Conservation (phyloP, 768 basidiomycete species). For the Phlebiopsis flavidoalba region DNA sequence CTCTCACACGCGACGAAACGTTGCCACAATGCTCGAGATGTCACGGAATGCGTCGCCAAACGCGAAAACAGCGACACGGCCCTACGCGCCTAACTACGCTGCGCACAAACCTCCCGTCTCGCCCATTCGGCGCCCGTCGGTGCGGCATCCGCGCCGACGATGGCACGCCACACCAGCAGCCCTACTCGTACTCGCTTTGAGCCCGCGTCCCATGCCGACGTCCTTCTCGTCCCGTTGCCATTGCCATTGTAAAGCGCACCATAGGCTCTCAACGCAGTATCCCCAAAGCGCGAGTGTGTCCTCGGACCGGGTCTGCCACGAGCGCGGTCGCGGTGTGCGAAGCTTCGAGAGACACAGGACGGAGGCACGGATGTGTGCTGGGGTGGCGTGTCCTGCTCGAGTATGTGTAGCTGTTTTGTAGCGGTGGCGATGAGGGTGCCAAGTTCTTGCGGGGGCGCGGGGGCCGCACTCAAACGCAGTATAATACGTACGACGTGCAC, state of each 20-base stretch:
- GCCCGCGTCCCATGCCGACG: constrained; percentile 43
- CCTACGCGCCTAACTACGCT: not conserved
- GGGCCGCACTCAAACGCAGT: not conserved
- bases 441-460: not conserved
- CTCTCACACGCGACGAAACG: too few relatives aligned
- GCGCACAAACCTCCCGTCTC: constrained; percentile 32
- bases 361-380: not conserved
- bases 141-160: constrained; percentile 32
- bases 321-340: constrained; percentile 3
- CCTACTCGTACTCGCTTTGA: constrained; percentile 45
- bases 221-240: constrained; percentile 32
- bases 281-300: constrained; percentile 42
- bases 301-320: constrained; percentile 26
- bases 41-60: too few relatives aligned
- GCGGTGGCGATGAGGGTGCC: not conserved
- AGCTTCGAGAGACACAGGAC: not conserved
- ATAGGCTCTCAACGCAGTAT: constrained; percentile 46
- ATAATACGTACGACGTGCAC: not conserved
- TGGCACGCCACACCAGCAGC: constrained; percentile 51
- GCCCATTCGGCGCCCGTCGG: constrained; percentile 55
- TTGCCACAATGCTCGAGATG: too few relatives aligned
- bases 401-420: not conserved
- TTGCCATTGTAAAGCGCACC: constrained; percentile 49
- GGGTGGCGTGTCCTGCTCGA: not conserved
- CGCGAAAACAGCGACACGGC: too few relatives aligned